These are phyloP conservation scores for Lathyrus tuberosus DNA, from an alignment of 306 rosid genomes.

Conservation along the genomic window DNA sequence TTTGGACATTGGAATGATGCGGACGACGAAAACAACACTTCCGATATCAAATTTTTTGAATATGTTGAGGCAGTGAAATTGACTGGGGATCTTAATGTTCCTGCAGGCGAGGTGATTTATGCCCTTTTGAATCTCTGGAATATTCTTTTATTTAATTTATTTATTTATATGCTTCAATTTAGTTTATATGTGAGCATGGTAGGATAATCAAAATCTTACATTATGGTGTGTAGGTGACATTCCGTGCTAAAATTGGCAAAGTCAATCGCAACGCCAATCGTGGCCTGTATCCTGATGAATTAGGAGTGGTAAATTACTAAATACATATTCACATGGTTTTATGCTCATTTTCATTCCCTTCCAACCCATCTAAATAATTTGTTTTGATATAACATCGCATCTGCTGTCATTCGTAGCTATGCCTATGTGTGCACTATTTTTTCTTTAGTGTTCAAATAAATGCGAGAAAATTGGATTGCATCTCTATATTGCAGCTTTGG, in stretches of 20 bases:
- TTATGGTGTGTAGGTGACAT: slow-evolving; percentile 67
- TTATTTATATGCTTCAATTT: slow-evolving; percentile 10
- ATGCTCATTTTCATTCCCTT: slow-evolving; percentile 36
- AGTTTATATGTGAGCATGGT: slow-evolving; percentile 15
- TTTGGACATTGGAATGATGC: slow-evolving; percentile 87
- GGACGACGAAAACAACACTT: slow-evolving; percentile 50
- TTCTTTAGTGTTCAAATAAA: slow-evolving; percentile 23
- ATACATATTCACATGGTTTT: neutral
- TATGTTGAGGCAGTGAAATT: slow-evolving; percentile 98
- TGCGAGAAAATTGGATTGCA: neutral
- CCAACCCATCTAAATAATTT: slow-evolving; percentile 3
- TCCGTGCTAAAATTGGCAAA: slow-evolving; percentile 94
- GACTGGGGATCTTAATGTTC: slow-evolving; percentile 96
- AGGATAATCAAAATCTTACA: slow-evolving; percentile 5
- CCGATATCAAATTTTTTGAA: slow-evolving; percentile 85
- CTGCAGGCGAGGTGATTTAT: slow-evolving; percentile 97
- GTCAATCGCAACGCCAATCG: slow-evolving; percentile 67
- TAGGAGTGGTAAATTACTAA: slow-evolving; percentile 84
- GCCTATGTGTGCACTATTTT: neutral
- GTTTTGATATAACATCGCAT: slow-evolving; percentile 18
- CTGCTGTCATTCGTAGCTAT: slow-evolving; percentile 10
- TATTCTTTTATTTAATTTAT: slow-evolving; percentile 11
- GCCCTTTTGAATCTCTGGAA: slow-evolving; percentile 32
- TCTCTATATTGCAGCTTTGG: neutral
- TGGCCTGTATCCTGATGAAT: slow-evolving; percentile 96